A percentile compares a stretch with the other conserved stretches of the same genome.
phyloP scores from a whole-genome alignment of 176 grass and related monocot genomes.

The Rhynchospora tenuis region DNA sequence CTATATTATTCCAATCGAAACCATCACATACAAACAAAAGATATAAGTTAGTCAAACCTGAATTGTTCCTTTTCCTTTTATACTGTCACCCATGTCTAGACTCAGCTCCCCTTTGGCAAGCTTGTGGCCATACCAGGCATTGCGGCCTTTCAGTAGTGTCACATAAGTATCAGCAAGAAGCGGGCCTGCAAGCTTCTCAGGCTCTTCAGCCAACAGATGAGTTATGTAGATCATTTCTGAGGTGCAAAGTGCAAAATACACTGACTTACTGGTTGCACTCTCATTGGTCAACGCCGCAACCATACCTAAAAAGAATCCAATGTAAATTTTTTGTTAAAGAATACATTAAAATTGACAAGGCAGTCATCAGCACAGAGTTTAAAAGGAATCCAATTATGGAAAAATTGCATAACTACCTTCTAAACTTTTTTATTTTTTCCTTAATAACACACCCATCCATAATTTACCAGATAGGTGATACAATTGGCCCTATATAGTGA shows the following conservation, averaged over 20 bases:
- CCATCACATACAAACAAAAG: slow-evolving; percentile 3
- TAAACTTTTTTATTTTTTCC: not conserved
- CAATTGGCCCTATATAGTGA: not conserved
- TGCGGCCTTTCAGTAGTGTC: slow-evolving; percentile 92
- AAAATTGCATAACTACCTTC: not conserved
- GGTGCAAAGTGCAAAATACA: slow-evolving; percentile 97
- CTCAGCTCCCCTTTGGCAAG: slow-evolving; percentile 87
- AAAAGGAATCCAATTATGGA: not conserved
- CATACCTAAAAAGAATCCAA: slow-evolving; percentile 59
- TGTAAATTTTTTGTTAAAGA: not conserved
- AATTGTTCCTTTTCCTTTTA: slow-evolving; percentile 98
- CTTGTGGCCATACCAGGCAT: slow-evolving; percentile 92
- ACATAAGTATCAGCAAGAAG: slow-evolving; percentile 95
- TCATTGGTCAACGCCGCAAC: slow-evolving; percentile 92
- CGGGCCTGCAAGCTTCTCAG: slow-evolving; percentile 94
- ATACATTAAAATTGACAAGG: not conserved
- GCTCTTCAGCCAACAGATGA: slow-evolving; percentile 84
- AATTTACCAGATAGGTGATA: not conserved
- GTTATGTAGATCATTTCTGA: slow-evolving; percentile 99
- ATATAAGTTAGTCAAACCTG: slow-evolving; percentile 47
- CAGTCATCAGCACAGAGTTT: not conserved
- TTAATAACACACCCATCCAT: not conserved
- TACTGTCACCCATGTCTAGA: slow-evolving; percentile 95
- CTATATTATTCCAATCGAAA: slow-evolving; percentile 1
- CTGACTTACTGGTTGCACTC: slow-evolving; percentile 95